Base-by-base conservation (phyloP, 192 early-diverging fungal genomes). In the Podila verticillata region DNA sequence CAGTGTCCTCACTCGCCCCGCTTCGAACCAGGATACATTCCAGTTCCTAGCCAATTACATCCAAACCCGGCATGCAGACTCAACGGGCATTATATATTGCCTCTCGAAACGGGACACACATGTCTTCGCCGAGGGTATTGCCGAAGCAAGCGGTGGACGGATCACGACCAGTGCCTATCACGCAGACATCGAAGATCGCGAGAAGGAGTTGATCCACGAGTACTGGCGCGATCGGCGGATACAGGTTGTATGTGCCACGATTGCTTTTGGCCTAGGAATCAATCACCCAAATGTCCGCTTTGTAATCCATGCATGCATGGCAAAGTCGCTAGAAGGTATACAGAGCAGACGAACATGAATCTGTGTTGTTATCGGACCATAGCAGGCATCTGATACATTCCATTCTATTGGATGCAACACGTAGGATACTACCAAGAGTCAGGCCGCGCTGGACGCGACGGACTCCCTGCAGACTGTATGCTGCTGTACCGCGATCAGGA, bases 211-310 rank as follows among this genome's bases (percentile, higher is more conserved):
- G 7, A 80, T 93, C 5, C 95, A 96, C 73, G 63, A 81, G 7
- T 84, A 85, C 12, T 96, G 94, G 84, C 89, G 93, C 85, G 30
- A 68, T 60, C 82, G 83, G 22, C 60, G 81, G 0, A 85, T 93
- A 24, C 89, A 89, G 65, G 87, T 95, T 31, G 86, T 93, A 26
- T 89, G 92, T 20, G 92, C 94, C n/a, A 95, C 93, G 0, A 90
- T 92, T 56, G 93, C 91, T 3, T 94, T 94, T 87, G 93, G 93
- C 13, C 79, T 95, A 72, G 93, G 91, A 13, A 89, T 94, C 39
- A 91, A 95, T 68, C 90, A 92, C 66, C 73, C 87, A 24, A 87
- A 93, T 59, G 86, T 92, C n/a, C 87, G 91, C 20, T 90, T 90
- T 26, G 90, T 95, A 17, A 87, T 95, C 36, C 93, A 95, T 67